These are phyloP conservation scores for Xylaria polymorpha DNA, from an alignment of 2,329 filamentous ascomycete species.

Conservation along the genomic window DNA sequence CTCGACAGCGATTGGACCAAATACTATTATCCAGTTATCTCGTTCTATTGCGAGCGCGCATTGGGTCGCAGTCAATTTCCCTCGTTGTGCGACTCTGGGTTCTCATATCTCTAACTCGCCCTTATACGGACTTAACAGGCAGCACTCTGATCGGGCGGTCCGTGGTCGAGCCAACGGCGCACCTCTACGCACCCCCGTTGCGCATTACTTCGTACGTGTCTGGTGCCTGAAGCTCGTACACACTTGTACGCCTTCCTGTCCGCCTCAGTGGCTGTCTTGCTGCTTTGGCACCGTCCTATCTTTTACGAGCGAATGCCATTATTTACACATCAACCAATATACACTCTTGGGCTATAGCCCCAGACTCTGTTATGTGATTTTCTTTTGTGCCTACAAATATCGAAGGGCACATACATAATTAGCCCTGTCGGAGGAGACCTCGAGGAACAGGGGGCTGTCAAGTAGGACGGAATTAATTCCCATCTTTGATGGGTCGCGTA, in stretches of 20 bases:
- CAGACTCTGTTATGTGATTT: background rate
- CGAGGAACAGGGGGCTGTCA: constrained; percentile 4
- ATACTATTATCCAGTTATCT: constrained; percentile 10
- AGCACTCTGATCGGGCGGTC: constrained; percentile 28
- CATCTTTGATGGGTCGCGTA: constrained; percentile 25
- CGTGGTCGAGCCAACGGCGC: constrained; percentile 20
- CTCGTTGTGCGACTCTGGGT: constrained; percentile 7
- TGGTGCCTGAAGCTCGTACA: constrained; percentile 27
- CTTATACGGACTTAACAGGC: constrained; percentile 14
- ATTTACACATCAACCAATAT: background rate
- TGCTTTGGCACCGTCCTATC: background rate
- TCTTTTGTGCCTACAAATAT: background rate
- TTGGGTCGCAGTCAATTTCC: constrained; percentile 1
- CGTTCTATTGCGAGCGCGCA: background rate
- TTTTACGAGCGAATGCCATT: background rate
- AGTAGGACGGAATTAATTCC: constrained; percentile 14
- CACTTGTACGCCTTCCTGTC: constrained; percentile 28
- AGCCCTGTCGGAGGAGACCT: background rate
- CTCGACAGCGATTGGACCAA: constrained; percentile 19
- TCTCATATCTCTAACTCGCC: constrained; percentile 24
- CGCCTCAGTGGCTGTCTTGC: constrained; percentile 20
- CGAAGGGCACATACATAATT: background rate
- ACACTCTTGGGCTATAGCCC: background rate
- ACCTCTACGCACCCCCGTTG: constrained; percentile 11
- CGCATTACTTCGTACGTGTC: constrained; percentile 22